Evolutionary conservation across 169 alveolate genomes (phyloP).

Genomic region (Plasmodium cynomolgi): DNA sequence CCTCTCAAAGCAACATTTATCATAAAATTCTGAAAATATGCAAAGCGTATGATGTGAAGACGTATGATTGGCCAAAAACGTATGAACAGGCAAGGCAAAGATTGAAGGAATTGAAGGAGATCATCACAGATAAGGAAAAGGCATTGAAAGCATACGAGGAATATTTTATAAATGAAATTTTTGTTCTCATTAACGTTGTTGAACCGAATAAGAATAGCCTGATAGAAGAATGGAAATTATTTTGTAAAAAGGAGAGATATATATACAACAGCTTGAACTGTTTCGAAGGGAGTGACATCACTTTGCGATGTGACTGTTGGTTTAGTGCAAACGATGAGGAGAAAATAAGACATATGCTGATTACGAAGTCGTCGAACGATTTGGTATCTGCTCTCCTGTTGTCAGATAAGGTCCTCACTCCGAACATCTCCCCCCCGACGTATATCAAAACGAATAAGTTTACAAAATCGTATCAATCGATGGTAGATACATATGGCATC

Average conservation of each 20-base stretch:
- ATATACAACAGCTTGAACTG: conserved; percentile 93
- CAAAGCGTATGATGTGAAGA: conserved; percentile 91
- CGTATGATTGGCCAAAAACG: conserved; percentile 90
- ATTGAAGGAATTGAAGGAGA: conserved; percentile 82
- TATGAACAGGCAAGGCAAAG: conserved; percentile 81
- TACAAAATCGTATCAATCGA: conserved; percentile 92
- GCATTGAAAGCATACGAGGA: conserved; percentile 92
- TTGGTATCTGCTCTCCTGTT: conserved; percentile 88
- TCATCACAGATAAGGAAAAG: conserved; percentile 89
- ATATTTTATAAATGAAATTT: conserved; percentile 89
- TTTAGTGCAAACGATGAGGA: conserved; percentile 93
- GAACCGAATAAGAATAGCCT: conserved; percentile 90
- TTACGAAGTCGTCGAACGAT: conserved; percentile 84
- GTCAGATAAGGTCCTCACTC: conserved; percentile 83
- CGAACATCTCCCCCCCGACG: conserved; percentile 94
- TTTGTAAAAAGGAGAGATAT: conserved; percentile 95
- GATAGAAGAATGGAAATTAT: conserved; percentile 94
- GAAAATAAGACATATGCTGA: conserved; percentile 86
- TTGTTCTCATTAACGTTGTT: conserved; percentile 87
- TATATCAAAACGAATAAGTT: conserved; percentile 94
- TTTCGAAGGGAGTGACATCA: conserved; percentile 93
- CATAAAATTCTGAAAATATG: conserved; percentile 93
- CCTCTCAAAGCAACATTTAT: conserved; percentile 88
- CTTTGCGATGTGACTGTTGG: conserved; percentile 98
- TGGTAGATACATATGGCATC: conserved; percentile 99